A percentile compares a stretch with the other conserved stretches of the same genome.
Conservation (phyloP, 106 monocot species). For the Allium fistulosum region DNA sequence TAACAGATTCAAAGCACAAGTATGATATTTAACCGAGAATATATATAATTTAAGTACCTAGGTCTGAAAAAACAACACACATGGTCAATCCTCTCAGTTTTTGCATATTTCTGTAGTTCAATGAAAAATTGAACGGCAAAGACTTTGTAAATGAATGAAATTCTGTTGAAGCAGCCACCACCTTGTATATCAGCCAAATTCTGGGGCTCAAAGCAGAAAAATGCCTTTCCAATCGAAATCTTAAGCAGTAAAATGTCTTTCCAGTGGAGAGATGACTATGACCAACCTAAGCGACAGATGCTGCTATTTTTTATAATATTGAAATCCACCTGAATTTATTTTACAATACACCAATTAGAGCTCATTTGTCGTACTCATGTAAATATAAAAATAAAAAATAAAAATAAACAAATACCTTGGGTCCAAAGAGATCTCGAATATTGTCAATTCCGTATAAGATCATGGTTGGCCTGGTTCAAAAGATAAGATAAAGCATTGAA, state of each 20-base stretch:
- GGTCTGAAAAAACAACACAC: too few species aligned
- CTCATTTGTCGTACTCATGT: not conserved
- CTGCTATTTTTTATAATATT: constrained; percentile 65
- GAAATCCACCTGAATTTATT: constrained; percentile 65
- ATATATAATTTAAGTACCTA: too few species aligned
- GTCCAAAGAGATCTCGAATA: constrained; percentile 94
- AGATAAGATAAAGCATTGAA: not conserved
- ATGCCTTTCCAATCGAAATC: not conserved
- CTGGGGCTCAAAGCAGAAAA: not conserved
- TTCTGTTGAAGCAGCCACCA: not conserved
- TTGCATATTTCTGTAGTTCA: not conserved
- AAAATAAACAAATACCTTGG: constrained; percentile 41
- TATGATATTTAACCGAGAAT: too few species aligned
- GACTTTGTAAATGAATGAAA: not conserved
- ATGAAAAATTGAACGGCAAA: not conserved
- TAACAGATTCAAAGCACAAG: too few species aligned
- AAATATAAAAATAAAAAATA: not conserved
- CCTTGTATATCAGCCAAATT: not conserved
- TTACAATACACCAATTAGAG: not conserved
- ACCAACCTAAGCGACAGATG: constrained; percentile 71
- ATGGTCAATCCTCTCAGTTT: not conserved
- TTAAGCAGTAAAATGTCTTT: not conserved
- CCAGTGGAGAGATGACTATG: constrained; percentile 1
- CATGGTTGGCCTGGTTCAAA: constrained; percentile 82
- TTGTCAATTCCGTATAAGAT: constrained; percentile 86